Conservation (phyloP, 2,329 filamentous ascomycete genomes). For the Penicillium frequentans region DNA sequence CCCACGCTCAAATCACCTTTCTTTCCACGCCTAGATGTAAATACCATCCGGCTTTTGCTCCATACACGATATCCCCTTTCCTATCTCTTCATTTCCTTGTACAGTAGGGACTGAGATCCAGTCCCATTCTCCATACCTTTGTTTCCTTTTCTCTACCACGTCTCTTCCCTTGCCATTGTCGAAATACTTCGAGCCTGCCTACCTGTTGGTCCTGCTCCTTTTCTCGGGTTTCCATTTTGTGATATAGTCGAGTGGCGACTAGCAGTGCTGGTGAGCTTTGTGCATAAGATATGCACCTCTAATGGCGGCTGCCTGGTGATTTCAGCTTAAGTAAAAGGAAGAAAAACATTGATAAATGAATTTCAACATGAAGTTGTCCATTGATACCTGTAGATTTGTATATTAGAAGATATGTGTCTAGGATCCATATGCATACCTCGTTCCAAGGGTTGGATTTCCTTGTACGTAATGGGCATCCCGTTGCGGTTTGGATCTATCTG, state of each 20-base stretch:
- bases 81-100: conserved; percentile 5
- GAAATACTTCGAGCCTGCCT: not conserved
- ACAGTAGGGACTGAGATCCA: conserved; percentile 11
- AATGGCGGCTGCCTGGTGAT: not conserved
- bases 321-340: not conserved
- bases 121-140: not conserved
- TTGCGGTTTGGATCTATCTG: not conserved
- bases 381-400: not conserved
- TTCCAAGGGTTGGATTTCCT: too few relatives aligned
- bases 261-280: not conserved
- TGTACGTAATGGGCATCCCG: not conserved
- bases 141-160: not conserved
- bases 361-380: not conserved
- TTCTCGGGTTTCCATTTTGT: not conserved
- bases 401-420: not conserved
- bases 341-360: not conserved
- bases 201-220: not conserved
- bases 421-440: not conserved
- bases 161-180: not conserved
- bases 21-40: not conserved
- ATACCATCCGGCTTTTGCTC: not conserved
- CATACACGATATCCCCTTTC: not conserved
- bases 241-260: not conserved
- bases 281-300: not conserved
- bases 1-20: not conserved